Percentiles rank a stretch among this genome's conserved stretches.
Conservation (phyloP, 345 rosid species). For the Populus tremula region DNA sequence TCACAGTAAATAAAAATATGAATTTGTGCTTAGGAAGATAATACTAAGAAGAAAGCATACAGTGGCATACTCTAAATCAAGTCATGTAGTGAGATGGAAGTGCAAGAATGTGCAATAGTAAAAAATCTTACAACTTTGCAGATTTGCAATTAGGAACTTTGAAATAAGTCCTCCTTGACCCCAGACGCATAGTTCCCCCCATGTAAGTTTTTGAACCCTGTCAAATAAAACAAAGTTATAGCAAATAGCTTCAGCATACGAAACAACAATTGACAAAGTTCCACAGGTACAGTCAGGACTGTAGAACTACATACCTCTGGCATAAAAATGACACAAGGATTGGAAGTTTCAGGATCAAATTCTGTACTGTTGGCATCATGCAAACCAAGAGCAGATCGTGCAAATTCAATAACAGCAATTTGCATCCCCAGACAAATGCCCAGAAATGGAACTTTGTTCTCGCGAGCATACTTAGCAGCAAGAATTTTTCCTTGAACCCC, state of each 20-base stretch:
- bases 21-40: not conserved
- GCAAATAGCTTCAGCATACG: not conserved
- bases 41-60: not conserved
- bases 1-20: not conserved
- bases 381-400: constrained; percentile 81
- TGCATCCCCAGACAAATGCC: constrained; percentile 99
- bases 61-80: not conserved
- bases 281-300: not conserved
- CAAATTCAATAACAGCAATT: constrained; percentile 88
- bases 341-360: constrained; percentile 69
- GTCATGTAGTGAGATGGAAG: not conserved
- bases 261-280: not conserved
- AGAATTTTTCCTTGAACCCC: constrained; percentile 94
- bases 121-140: constrained; percentile 65
- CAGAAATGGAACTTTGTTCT: constrained; percentile 79
- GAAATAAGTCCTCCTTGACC: constrained; percentile 80
- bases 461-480: constrained; percentile 92
- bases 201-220: constrained; percentile 96
- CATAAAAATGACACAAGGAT: constrained; percentile 90
- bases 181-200: constrained; percentile 99
- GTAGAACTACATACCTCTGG: constrained; percentile 60
- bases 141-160: constrained; percentile 66
- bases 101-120: not conserved
- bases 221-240: not conserved
- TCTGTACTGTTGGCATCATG: constrained; percentile 81